phyloP scores from a whole-genome alignment of 1,284 basidiomycete genomes.

The Ceratobasidium theobromae region DNA sequence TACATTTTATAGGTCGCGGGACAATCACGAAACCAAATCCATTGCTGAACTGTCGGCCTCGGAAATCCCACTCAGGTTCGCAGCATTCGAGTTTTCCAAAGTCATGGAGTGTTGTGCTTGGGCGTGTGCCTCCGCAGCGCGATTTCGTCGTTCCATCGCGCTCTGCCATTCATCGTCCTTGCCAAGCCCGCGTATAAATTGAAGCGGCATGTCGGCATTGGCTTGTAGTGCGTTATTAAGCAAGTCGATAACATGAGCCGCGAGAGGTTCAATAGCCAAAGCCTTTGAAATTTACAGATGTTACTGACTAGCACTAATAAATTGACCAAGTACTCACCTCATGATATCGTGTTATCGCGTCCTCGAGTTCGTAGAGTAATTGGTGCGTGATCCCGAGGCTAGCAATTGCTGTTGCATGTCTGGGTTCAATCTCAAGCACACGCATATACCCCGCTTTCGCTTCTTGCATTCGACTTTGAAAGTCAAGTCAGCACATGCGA shows the following conservation, averaged over 20 bases:
- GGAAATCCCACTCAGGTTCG: conserved; percentile 13
- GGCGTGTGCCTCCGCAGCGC: background rate
- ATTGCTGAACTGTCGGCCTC: conserved; percentile 18
- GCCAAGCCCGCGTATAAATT: conserved; percentile 32
- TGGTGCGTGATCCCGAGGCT: conserved; percentile 85
- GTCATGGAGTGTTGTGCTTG: background rate
- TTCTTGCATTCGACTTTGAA: conserved; percentile 61
- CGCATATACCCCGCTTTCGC: conserved; percentile 71
- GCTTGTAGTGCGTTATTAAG: conserved; percentile 79
- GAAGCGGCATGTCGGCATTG: conserved; percentile 42
- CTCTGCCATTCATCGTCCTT: conserved; percentile 36
- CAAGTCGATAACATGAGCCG: conserved; percentile 80
- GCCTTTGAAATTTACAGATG: conserved; percentile 52
- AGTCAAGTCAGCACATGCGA: background rate
- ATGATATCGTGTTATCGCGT: conserved; percentile 85
- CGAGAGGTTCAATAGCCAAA: conserved; percentile 81
- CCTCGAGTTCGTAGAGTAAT: conserved; percentile 67
- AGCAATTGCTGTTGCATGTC: conserved; percentile 73
- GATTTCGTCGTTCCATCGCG: conserved; percentile 29
- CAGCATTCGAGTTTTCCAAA: background rate
- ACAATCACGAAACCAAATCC: conserved; percentile 1
- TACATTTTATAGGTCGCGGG: background rate
- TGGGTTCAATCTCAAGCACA: conserved; percentile 79
- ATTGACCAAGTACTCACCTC: conserved; percentile 56
- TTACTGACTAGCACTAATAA: background rate